These are phyloP conservation scores for Durio zibethinus DNA, from an alignment of 345 rosid genomes.

Conservation along the genomic window DNA sequence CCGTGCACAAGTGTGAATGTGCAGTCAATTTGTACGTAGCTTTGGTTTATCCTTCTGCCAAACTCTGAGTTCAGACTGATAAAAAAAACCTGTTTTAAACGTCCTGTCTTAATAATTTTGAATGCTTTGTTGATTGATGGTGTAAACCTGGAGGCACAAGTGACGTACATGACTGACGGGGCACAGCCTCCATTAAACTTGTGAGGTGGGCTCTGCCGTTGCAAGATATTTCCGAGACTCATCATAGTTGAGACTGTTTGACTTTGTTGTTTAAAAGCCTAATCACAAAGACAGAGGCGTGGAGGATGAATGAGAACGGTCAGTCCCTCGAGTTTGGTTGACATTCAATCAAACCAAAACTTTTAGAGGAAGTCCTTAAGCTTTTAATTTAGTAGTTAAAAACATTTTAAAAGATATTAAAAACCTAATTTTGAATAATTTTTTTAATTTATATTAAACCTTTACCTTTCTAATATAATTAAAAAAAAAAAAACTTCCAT, in stretches of 20 bases:
- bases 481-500: too few relatives aligned
- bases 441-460: too few relatives aligned
- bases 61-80: slow-evolving; percentile 8
- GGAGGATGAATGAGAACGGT: not conserved
- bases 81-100: not conserved
- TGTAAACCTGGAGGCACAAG: not conserved
- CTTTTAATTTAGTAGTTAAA: too few relatives aligned
- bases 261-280: not conserved
- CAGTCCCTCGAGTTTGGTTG: not conserved
- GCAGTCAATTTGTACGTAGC: slow-evolving; percentile 1
- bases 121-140: not conserved
- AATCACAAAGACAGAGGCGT: not conserved
- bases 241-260: not conserved
- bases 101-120: not conserved
- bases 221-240: not conserved
- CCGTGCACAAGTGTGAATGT: not conserved
- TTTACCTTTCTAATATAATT: too few relatives aligned
- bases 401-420: too few relatives aligned
- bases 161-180: not conserved
- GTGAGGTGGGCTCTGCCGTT: not conserved
- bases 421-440: too few relatives aligned
- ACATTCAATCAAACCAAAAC: not conserved
- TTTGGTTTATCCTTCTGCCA: not conserved
- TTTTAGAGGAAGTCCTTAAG: too few relatives aligned
- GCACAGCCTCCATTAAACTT: not conserved